Percentiles rank a stretch among this genome's conserved stretches.
phyloP scores from a whole-genome alignment of 345 rosid species.

The Streptanthus diversifolius region DNA sequence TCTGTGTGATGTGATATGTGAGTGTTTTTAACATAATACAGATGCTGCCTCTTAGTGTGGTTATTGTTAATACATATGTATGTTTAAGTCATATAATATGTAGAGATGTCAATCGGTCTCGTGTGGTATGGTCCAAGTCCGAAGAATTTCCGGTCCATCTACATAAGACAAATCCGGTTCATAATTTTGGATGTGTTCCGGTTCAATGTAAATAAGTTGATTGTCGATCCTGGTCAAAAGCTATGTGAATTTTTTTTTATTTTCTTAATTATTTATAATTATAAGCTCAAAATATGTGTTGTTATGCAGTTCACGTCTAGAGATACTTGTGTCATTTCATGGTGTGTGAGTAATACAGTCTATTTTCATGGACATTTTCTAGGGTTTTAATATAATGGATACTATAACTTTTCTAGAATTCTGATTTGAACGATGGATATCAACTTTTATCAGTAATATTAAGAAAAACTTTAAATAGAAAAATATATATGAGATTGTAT shows the following conservation, averaged over 20 bases:
- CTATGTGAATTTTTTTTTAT: background rate
- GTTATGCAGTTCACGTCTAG: background rate
- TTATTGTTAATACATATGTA: background rate
- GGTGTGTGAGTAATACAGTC: background rate
- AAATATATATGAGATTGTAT: background rate
- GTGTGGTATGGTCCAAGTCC: background rate
- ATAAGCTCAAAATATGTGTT: background rate
- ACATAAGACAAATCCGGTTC: background rate
- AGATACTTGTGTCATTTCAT: background rate
- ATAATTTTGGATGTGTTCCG: background rate
- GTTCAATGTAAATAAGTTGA: background rate
- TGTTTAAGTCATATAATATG: background rate
- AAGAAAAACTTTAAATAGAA: background rate
- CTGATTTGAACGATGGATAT: background rate
- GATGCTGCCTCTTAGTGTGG: slow-evolving; percentile 8
- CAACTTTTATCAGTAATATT: background rate
- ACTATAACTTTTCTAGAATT: background rate
- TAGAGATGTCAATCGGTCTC: background rate
- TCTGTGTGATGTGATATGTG: slow-evolving; percentile 22
- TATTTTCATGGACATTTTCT: background rate
- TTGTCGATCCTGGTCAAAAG: background rate
- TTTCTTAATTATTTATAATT: background rate
- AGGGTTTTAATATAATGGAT: background rate
- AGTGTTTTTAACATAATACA: slow-evolving; percentile 13
- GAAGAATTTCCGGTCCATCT: background rate